These are phyloP conservation scores for Nakataea oryzae DNA, from an alignment of 2,329 filamentous ascomycete genomes.

Conservation along the genomic window DNA sequence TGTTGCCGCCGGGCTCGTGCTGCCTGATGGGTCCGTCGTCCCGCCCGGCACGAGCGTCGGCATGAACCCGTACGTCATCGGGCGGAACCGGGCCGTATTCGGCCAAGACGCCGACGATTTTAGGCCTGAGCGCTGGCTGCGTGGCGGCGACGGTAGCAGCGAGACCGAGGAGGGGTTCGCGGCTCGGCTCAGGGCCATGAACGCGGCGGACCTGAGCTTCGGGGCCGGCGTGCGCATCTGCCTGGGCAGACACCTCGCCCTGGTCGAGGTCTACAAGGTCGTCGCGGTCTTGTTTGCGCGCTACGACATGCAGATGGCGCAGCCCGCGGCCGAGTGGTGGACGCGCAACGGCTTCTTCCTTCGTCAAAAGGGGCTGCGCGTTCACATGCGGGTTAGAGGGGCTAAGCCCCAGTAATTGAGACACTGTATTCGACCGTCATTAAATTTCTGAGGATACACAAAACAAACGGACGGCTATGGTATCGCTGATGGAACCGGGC, in stretches of 20 bases:
- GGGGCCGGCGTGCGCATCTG: slow-evolving; percentile 28
- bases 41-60: slow-evolving; percentile 26
- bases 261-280: slow-evolving; percentile 23
- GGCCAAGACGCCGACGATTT: slow-evolving; percentile 33
- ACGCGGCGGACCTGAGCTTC: slow-evolving; percentile 25
- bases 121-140: slow-evolving; percentile 37
- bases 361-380: slow-evolving; percentile 2
- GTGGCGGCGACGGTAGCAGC: slow-evolving; percentile 8
- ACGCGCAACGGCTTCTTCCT: slow-evolving; percentile 7
- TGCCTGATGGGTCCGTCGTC: slow-evolving; percentile 22
- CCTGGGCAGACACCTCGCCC: slow-evolving; percentile 23
- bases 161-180: slow-evolving; percentile 23
- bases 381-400: background rate
- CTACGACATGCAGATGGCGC: slow-evolving; percentile 23
- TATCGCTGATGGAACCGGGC: no score
- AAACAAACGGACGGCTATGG: no score
- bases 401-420: background rate
- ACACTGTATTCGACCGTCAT: no score
- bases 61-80: slow-evolving; percentile 28
- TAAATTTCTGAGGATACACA: no score
- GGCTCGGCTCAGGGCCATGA: slow-evolving; percentile 23
- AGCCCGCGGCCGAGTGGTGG: slow-evolving; percentile 12
- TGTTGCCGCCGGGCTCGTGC: slow-evolving; percentile 25
- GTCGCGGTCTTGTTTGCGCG: slow-evolving; percentile 28
- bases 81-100: slow-evolving; percentile 27